Conservation (phyloP, 2,329 filamentous ascomycete genomes). For the Balansia obtecta region DNA sequence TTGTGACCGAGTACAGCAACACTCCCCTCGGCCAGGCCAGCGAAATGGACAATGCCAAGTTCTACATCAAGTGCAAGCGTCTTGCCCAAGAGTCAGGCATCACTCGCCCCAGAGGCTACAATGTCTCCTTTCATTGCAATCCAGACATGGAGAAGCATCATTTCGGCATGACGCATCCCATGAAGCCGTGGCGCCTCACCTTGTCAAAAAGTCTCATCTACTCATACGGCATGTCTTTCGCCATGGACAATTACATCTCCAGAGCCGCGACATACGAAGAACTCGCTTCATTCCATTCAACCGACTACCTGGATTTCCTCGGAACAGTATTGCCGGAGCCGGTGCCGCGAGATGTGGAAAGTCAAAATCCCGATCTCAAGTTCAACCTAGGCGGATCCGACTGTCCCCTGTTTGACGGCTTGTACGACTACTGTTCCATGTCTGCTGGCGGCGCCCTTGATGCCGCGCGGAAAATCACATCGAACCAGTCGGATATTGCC, state of each 20-base stretch:
- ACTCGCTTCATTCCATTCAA: slow-evolving; percentile 73
- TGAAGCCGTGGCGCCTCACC: slow-evolving; percentile 97
- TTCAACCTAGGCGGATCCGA: slow-evolving; percentile 88
- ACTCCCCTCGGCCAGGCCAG: slow-evolving; percentile 36
- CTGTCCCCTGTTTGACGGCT: slow-evolving; percentile 90
- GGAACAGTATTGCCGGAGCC: slow-evolving; percentile 55
- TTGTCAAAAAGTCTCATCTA: slow-evolving; percentile 91
- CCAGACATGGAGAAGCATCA: slow-evolving; percentile 92
- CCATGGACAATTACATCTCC: slow-evolving; percentile 88
- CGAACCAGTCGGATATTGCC: slow-evolving; percentile 82
- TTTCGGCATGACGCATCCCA: slow-evolving; percentile 92
- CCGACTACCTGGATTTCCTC: slow-evolving; percentile 85
- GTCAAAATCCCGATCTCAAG: slow-evolving; percentile 48
- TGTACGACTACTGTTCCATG: slow-evolving; percentile 90
- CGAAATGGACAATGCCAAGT: slow-evolving; percentile 43
- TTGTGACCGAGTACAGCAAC: slow-evolving; percentile 39
- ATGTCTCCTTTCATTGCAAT: slow-evolving; percentile 91
- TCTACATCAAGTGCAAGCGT: slow-evolving; percentile 44
- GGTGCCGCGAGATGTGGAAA: slow-evolving; percentile 52
- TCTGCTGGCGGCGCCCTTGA: slow-evolving; percentile 86
- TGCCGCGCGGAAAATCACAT: slow-evolving; percentile 78
- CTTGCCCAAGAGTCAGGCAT: slow-evolving; percentile 54
- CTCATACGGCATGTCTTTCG: slow-evolving; percentile 88
- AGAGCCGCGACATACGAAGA: slow-evolving; percentile 79
- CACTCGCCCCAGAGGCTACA: slow-evolving; percentile 70